These are phyloP conservation scores for Tylopilus vinaceipallidus DNA, from an alignment of 768 basidiomycete species.

Conservation along the genomic window DNA sequence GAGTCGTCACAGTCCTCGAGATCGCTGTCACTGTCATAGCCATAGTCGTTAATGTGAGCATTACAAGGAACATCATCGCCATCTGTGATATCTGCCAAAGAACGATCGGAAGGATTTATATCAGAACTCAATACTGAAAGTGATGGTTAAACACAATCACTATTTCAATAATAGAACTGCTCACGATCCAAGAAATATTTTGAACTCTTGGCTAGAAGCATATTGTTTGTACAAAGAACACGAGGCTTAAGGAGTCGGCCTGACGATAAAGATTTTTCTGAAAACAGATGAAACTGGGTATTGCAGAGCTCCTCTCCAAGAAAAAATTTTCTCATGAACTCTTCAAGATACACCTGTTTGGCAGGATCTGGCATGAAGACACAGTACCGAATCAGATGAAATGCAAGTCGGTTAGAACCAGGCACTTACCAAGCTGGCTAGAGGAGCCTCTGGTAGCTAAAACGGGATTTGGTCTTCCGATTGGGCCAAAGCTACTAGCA, in stretches of 20 bases:
- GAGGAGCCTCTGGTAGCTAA: no score
- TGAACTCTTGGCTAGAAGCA: slow-evolving; percentile 24
- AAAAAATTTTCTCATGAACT: slow-evolving; percentile 23
- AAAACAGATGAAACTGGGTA: slow-evolving; percentile 32
- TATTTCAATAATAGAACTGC: background rate
- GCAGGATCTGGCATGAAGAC: background rate
- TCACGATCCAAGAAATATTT: slow-evolving; percentile 27
- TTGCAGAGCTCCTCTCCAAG: slow-evolving; percentile 30
- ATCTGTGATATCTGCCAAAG: slow-evolving; percentile 13
- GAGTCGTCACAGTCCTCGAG: slow-evolving; percentile 20
- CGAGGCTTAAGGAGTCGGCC: slow-evolving; percentile 16
- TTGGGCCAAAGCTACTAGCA: no score
- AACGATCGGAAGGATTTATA: slow-evolving; percentile 1
- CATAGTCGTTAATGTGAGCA: slow-evolving; percentile 21
- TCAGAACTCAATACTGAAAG: slow-evolving; percentile 14
- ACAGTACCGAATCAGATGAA: no score
- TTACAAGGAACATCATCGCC: slow-evolving; percentile 5
- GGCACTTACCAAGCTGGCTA: no score
- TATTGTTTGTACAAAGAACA: slow-evolving; percentile 30
- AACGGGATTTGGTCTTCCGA: background rate
- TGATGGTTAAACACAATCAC: background rate
- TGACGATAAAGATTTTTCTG: slow-evolving; percentile 4
- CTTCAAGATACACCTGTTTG: slow-evolving; percentile 16
- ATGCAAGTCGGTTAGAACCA: no score
- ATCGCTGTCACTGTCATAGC: slow-evolving; percentile 34